Base-by-base conservation (phyloP, 2,329 filamentous ascomycete species). In the Beauveria sp. region DNA sequence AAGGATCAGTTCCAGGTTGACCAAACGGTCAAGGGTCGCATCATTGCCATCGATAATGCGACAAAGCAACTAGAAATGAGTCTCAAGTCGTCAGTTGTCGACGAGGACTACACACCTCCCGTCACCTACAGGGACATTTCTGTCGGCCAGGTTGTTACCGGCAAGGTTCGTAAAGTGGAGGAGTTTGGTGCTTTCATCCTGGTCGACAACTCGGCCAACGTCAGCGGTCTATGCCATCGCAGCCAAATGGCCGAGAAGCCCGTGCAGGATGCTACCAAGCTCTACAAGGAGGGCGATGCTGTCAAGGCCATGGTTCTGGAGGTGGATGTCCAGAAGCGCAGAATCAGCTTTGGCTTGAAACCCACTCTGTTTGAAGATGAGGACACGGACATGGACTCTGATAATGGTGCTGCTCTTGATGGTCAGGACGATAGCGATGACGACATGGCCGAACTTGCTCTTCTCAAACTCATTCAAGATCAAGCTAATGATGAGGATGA, bases 141-240 rank as follows among this genome's bases (percentile, higher is more conserved):
- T 70, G 78, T 83, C 64, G 92, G 92, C 7, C 90, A 96, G 73
- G 78, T 92, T 37, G 83, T 99, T 40, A 96, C 90, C 14, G 94
- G 92, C 54, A 96, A 91, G 70, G 85, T 99, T 61, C 88, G 92
- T 68, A 96, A 96, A 74, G 92, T 97, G 2, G 91, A 96, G 70
- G 90, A 96, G 37, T 99, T 92, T 71, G 94, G 94, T 65, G 93
- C 93, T 5, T 99, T 99, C 72, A 89, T 99, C 67, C 84, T 96
- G 48, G 79, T 99, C 22, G 91, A 97, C 72, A 86, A 89, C 63
- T 96, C 92, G 5, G 81, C 84, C 60, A 96, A 96, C 67, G 85
- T 99, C 64, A 96, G 93, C 67, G 94, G 94, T 64, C 82, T 99
- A 10, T 97, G 93, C 72, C 94, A 99, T 73, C 85, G 90, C 64